Base-by-base conservation (phyloP, 306 rosid genomes). In the Rosa lucieae region DNA sequence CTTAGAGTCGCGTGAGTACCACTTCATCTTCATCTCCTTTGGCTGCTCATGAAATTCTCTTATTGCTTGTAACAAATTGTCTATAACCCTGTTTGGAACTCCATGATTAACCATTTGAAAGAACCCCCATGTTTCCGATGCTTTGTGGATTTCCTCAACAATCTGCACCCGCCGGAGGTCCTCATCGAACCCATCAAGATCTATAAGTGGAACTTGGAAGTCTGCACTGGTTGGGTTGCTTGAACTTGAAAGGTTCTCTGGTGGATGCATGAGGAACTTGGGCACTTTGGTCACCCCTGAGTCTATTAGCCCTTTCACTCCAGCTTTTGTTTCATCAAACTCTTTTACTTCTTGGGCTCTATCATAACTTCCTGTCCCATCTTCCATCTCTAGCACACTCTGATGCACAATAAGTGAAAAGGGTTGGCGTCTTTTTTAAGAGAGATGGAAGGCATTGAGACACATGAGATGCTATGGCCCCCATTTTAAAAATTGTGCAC, bases 41-140 rank as follows among this genome's bases (percentile, higher is more conserved):
- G 89, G 86, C 67, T 80, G 89, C 84, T 94, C 97, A 47, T 94
- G 98, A 46, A 94, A 92, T 12, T 82, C 77, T 61, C 75, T 74
- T 0, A 87, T 70, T 2, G 73, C 90, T 71, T 77, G 87, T 14
- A 94, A 39, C 89, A 86, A 6, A 1, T 74, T 82, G 68, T 89
- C 92, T 89, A 88, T 81, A 15, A 82, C 90, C 29, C 35, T 10
- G 44, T 77, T 77, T 4, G 96, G 92, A 29, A 92, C 83, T 29
- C 96, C 90, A 80, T 92, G 96, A 52, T 94, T 92, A 3, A 88
- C 76, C 90, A 94, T 89, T 73, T 92, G 96, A 58, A 92, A 94
- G 84, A 94, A 83, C 0, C 96, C 96, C 97, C 97, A 90, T 62
- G 82, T 89, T 58, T 89, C 82, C 2, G 96, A 82, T 5, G 97